Evolutionary conservation across 2,329 filamentous ascomycete species (phyloP), one percentile per base, ranked within the genome.

Genomic region (Fonsecaea pedrosoi): DNA sequence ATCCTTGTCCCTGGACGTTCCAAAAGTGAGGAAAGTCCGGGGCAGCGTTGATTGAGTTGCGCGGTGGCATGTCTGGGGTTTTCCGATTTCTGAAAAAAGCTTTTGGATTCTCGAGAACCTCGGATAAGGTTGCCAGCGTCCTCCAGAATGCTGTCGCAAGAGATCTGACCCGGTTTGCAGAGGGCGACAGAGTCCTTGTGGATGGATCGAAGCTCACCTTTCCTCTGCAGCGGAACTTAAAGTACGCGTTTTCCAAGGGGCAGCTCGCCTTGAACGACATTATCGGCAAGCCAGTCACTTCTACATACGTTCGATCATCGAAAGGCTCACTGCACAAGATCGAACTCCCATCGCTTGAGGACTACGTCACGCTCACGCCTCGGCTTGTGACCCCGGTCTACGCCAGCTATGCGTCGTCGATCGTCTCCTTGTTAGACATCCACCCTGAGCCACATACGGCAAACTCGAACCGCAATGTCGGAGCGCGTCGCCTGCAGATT

Each of bases 311-410:
- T n/a, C 54, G 62, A 18, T 48, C 60, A 18, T 62, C 59, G 12
- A 69, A 65, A n/a, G 68, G 64, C 15, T 35, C 53, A 2, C 60
- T 70, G 10, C 61, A 67, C 38, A 67, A 64, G 37, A 45, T 73
- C 18, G 64, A 69, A 38, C 55, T 65, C 34, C 89, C 91, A 15
- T 89, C 89, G 0, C 79, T 95, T 64, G 88, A 89, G 56, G 89
- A 92, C 77, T 94, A 94, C 79, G 86, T 92, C 61, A 82, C 86
- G 55, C 79, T 90, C 66, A 89, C 85, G 56, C 85, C 85, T 70
- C 86, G 92, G 64, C 77, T 89, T 13, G 91, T 93, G n/a, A 94
- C 91, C 62, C 92, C 92, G 73, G 88, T 91, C 50, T 95, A 95
- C 74, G 88, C 90, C 15, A 85, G 87, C 65, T 92, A 94, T 78